Evolutionary conservation across 352 stramenopile species (phyloP).

Genomic region (Thraustochytrium sp.): DNA sequence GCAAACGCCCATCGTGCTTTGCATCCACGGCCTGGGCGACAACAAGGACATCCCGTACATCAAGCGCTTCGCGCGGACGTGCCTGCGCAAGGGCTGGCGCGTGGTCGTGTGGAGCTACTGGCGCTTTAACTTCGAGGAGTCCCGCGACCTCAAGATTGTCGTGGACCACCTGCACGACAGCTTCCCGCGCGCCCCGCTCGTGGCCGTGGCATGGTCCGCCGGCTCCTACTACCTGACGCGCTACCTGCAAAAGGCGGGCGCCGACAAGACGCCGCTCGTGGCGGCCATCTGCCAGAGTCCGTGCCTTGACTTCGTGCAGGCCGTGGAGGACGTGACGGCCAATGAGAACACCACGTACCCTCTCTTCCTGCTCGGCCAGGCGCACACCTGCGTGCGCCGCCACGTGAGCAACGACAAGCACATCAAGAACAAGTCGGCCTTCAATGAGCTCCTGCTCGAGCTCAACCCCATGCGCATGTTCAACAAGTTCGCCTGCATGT

Average conservation of each 20-base stretch:
- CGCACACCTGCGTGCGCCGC: conserved; percentile 33
- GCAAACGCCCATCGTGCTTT: conserved; percentile 44
- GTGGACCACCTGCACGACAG: conserved; percentile 20
- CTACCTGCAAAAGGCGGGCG: conserved; percentile 32
- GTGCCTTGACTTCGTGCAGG: conserved; percentile 47
- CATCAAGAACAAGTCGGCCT: conserved; percentile 9
- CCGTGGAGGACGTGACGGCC: conserved; percentile 7
- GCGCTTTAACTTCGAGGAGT: conserved; percentile 43
- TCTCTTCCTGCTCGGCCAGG: conserved; percentile 19
- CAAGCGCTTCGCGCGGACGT: conserved; percentile 35
- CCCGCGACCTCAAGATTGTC: conserved; percentile 36
- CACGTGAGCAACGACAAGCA: conserved; percentile 43
- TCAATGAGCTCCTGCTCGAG: conserved; percentile 25
- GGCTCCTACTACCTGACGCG: conserved; percentile 41
- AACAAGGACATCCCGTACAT: conserved; percentile 44
- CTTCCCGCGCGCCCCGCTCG: conserved; percentile 34
- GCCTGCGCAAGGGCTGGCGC: conserved; percentile 38
- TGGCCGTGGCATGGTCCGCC: conserved; percentile 44
- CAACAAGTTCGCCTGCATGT: conserved; percentile 17
- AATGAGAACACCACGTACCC: conserved; percentile 40
- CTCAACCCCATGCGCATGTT: conserved; percentile 28
- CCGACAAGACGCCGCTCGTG: conserved; percentile 40
- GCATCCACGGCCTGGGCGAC: conserved; percentile 42
- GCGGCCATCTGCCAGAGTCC: conserved; percentile 10
- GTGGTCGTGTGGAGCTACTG: conserved; percentile 40